Evolutionary conservation across 768 basidiomycete species (phyloP).

Genomic region (Fibroporia radiculosa): DNA sequence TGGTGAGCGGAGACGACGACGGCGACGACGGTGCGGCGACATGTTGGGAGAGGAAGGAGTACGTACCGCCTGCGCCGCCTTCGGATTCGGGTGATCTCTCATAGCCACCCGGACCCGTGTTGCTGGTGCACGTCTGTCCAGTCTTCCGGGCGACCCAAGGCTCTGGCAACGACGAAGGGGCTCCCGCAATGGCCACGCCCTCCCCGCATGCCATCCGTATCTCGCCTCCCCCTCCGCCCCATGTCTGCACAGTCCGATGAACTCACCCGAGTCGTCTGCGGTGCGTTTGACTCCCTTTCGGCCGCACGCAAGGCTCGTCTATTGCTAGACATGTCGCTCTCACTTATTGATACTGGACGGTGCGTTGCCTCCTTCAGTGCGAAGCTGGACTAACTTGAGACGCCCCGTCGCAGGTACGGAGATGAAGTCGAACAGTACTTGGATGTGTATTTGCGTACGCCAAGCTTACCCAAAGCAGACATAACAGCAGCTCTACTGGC

Average conservation of each 20-base stretch:
- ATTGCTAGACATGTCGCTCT: conserved; percentile 26
- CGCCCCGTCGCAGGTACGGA: conserved; percentile 39
- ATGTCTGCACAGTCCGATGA: conserved; percentile 20
- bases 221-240: not conserved
- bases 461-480: conserved; percentile 43
- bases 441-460: conserved; percentile 58
- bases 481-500: conserved; percentile 49
- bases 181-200: not conserved
- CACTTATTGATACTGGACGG: conserved; percentile 28
- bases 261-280: conserved; percentile 27
- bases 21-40: too few relatives aligned
- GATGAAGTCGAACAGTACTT: conserved; percentile 57
- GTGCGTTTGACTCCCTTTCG: conserved; percentile 24
- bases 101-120: not conserved
- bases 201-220: conserved; percentile 1
- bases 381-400: not conserved
- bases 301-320: conserved; percentile 25
- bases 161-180: not conserved
- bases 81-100: not conserved
- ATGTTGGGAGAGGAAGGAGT: too few relatives aligned
- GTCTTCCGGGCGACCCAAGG: conserved; percentile 1
- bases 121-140: not conserved
- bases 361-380: too few relatives aligned
- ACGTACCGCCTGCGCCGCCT: too few relatives aligned
- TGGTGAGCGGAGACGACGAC: too few relatives aligned